phyloP scores from a whole-genome alignment of 106 monocot genomes.

The Xerophyta viscosa region DNA sequence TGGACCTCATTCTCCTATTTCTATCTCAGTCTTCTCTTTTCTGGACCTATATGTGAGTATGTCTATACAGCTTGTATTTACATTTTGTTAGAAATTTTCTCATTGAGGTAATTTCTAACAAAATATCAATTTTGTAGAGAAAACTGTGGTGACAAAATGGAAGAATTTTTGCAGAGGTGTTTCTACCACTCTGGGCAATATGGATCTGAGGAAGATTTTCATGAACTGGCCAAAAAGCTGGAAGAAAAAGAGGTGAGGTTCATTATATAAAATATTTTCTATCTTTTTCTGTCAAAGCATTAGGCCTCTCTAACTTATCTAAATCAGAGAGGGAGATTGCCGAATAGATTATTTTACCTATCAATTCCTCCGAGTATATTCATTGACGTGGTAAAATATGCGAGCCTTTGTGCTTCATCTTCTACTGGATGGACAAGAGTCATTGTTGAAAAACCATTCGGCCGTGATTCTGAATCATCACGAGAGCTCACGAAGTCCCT shows the following conservation, averaged over 20 bases:
- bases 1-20: neutral
- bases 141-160: constrained; percentile 76
- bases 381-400: constrained; percentile 77
- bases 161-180: constrained; percentile 72
- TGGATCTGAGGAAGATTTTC: constrained; percentile 62
- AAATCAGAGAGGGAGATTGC: constrained; percentile 45
- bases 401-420: constrained; percentile 69
- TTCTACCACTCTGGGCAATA: constrained; percentile 92
- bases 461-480: constrained; percentile 80
- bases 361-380: constrained; percentile 96
- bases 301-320: neutral
- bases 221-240: constrained; percentile 58
- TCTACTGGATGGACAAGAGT: constrained; percentile 93
- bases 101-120: neutral
- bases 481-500: constrained; percentile 63
- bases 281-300: neutral
- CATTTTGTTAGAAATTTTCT: neutral
- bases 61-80: neutral
- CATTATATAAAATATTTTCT: neutral
- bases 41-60: neutral
- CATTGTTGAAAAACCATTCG: constrained; percentile 94
- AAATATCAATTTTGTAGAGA: constrained; percentile 26
- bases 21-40: neutral
- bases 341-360: constrained; percentile 83
- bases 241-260: constrained; percentile 62